phyloP scores from a whole-genome alignment of 441 rosid species.

The Biscutella laevigata region DNA sequence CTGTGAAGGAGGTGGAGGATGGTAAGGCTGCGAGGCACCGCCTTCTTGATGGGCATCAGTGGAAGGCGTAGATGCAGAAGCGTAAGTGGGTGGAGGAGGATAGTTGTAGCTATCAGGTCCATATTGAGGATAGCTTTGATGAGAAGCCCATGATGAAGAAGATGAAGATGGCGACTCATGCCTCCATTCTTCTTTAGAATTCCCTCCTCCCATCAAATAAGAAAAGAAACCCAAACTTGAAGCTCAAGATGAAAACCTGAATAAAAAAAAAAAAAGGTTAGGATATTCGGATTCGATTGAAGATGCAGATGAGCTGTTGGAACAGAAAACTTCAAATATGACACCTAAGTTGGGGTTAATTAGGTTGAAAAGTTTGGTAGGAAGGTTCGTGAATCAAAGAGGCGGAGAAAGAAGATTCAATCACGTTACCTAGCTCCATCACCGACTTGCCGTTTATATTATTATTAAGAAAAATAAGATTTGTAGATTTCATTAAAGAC shows the following conservation, averaged over 20 bases:
- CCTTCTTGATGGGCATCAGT: constrained; percentile 14
- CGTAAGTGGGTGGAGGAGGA: constrained; percentile 35
- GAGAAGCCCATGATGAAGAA: constrained; percentile 44
- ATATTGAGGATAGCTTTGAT: constrained; percentile 35
- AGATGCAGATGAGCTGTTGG: neutral
- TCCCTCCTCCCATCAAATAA: constrained; percentile 61
- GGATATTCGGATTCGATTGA: neutral
- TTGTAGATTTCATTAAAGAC: too few species aligned
- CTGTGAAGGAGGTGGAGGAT: constrained; percentile 21
- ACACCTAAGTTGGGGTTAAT: too few species aligned
- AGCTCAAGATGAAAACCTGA: neutral
- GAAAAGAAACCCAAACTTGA: neutral
- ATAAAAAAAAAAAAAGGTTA: neutral
- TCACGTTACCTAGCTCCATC: constrained; percentile 18
- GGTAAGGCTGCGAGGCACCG: constrained; percentile 17
- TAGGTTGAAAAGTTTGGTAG: too few species aligned
- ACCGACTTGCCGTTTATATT: constrained; percentile 13
- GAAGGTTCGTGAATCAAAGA: too few species aligned
- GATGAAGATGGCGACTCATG: constrained; percentile 30
- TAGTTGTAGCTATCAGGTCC: constrained; percentile 35
- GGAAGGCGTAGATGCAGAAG: constrained; percentile 9
- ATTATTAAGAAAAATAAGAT: too few species aligned
- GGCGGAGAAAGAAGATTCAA: neutral
- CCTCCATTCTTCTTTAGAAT: constrained; percentile 56
- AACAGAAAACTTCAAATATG: neutral